Evolutionary conservation across 2,329 filamentous ascomycete genomes (phyloP).

Genomic region (Fusarium robinianum): DNA sequence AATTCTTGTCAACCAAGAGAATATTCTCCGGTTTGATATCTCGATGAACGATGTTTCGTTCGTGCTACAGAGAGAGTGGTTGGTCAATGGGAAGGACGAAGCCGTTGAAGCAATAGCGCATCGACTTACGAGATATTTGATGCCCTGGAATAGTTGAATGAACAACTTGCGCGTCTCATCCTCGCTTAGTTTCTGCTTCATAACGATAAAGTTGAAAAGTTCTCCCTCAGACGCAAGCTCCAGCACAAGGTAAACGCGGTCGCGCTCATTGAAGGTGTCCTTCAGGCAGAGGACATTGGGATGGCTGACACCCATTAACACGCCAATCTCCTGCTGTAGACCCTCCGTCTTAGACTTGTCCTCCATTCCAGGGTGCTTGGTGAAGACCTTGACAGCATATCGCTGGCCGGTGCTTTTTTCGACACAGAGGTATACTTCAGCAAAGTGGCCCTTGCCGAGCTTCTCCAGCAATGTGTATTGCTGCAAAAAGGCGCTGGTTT

Average conservation of each 20-base stretch:
- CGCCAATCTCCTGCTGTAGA: conserved; percentile 92
- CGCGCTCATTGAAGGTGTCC: conserved; percentile 90
- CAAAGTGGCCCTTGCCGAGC: conserved; percentile 93
- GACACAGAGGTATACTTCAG: conserved; percentile 87
- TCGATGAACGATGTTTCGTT: conserved; percentile 94
- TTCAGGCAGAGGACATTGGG: conserved; percentile 91
- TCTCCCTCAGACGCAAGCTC: conserved; percentile 93
- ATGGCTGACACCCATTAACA: conserved; percentile 96
- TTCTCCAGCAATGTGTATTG: conserved; percentile 85
- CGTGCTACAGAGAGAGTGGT: conserved; percentile 65
- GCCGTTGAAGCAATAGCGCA: background rate
- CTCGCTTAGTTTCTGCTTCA: conserved; percentile 86
- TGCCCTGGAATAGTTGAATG: conserved; percentile 85
- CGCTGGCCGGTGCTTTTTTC: conserved; percentile 81
- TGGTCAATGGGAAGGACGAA: background rate
- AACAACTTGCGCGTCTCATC: conserved; percentile 85
- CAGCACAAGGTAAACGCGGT: conserved; percentile 87
- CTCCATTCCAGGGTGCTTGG: conserved; percentile 79
- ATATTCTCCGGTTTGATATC: conserved; percentile 99
- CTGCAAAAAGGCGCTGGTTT: conserved; percentile 78
- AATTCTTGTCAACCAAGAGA: conserved; percentile 79
- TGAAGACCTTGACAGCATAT: conserved; percentile 94
- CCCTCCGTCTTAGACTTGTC: conserved; percentile 84
- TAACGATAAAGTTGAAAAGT: conserved; percentile 92
- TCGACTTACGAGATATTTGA: conserved; percentile 90